Base-by-base conservation (phyloP, 148 eudicot species). In the Spergularia bocconei region DNA sequence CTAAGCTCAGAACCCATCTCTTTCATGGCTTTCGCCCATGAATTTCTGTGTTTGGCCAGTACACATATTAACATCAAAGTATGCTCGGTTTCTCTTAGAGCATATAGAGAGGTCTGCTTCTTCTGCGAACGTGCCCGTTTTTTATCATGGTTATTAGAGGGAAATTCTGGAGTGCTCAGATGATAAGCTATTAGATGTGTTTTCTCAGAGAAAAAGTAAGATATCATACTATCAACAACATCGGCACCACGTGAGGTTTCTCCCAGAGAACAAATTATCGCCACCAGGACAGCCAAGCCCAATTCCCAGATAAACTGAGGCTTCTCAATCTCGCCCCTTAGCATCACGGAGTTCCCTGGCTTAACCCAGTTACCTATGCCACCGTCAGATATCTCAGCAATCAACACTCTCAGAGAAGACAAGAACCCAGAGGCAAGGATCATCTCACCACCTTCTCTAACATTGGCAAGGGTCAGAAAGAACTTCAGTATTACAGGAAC, bases 401-500 rank as follows among this genome's bases (percentile, higher is more conserved):
- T 83, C 77, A 96, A 64, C 29, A 74, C 72, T 70, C 84, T 82
- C 44, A 91, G 68, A 64, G 95, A 88, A 7, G 89, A 73, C 70
- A 91, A 84, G 77, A 92, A 87, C 55, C 98, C 93, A 69, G 90
- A 82, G 58, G 84, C 81, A 56, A 91, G 79, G 82, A 96, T 88
- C 93, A 96, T 89, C 76, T 87, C 89, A 33, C 97, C 91, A 73
- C 97, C 97, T 51, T 82, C 93, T 75, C 85, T 82, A 11, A 84
- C 88, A 62, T 84, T 87, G 52, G 97, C 90, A 82, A 96, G 82
- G 71, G 92, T 96, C 83, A 96, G 77, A 78, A 93, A 81, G 77
- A 92, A 91, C 85, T 92, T 91, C 83, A 96, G 75, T 72, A 89
- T 82, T 4, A 85, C 76, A 6, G 95, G 84, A 68, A 82, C 44